Evolutionary conservation across 768 basidiomycete species (phyloP).

Genomic region (Lenzites betulinus): DNA sequence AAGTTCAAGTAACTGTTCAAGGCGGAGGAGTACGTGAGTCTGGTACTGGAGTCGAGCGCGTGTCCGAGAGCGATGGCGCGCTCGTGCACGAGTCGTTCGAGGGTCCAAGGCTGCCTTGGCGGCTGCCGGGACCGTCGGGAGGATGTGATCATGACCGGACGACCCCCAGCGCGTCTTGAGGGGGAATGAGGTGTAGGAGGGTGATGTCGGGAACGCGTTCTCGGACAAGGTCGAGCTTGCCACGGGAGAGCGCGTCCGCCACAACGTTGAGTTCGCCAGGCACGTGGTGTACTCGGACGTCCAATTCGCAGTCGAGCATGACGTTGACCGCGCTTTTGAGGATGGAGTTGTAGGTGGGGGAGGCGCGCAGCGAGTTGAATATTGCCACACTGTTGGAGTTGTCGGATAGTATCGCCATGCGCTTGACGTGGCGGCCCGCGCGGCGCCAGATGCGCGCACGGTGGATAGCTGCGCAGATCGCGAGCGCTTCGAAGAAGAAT

Average conservation of each 20-base stretch:
- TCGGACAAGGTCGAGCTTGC: background rate
- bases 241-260: conserved; percentile 28
- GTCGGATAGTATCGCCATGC: conserved; percentile 2
- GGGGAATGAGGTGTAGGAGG: conserved; percentile 18
- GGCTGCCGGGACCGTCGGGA: conserved; percentile 35
- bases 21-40: no score
- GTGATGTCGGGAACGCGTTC: background rate
- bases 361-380: conserved; percentile 26
- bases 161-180: conserved; percentile 30
- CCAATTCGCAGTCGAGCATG: conserved; percentile 10
- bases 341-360: conserved; percentile 21
- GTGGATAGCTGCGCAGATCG: conserved; percentile 1
- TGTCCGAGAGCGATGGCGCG: conserved; percentile 36
- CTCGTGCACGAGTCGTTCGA: conserved; percentile 35
- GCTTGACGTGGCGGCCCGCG: background rate
- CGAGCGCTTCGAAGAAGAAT: conserved; percentile 17
- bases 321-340: conserved; percentile 18
- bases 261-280: conserved; percentile 26
- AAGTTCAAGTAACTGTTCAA: conserved; percentile 44
- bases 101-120: conserved; percentile 35
- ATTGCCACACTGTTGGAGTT: conserved; percentile 30
- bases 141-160: conserved; percentile 18
- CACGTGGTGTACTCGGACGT: conserved; percentile 29
- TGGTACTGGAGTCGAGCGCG: conserved; percentile 33
- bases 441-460: background rate